Conservation (phyloP, 805 yeast genomes). For the Ogataea pini region DNA sequence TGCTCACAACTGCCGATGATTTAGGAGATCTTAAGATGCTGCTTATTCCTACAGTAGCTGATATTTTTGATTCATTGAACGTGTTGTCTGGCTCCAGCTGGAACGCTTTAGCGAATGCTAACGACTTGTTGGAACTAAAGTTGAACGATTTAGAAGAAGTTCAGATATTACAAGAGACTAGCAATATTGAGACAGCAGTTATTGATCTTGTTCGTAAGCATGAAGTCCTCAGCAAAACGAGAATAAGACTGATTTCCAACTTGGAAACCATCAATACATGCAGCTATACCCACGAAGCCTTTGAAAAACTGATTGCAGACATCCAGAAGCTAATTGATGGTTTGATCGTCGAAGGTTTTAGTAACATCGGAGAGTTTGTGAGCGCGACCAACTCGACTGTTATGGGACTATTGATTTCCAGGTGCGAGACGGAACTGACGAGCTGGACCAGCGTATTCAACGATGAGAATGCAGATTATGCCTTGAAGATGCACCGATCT, state of each 20-base stretch:
- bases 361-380: constrained; percentile 37
- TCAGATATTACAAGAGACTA: constrained; percentile 32
- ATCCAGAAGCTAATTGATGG: constrained; percentile 40
- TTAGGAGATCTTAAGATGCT: constrained; percentile 46
- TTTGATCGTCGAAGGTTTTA: constrained; percentile 39
- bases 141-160: constrained; percentile 31
- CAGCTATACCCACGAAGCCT: constrained; percentile 21
- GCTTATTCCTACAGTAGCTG: constrained; percentile 28
- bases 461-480: constrained; percentile 31
- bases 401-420: constrained; percentile 26
- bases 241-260: constrained; percentile 22
- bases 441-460: constrained; percentile 14
- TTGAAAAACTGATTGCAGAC: constrained; percentile 24
- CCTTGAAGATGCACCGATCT: constrained; percentile 37
- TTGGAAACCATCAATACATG: constrained; percentile 33
- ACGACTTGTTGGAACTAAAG: constrained; percentile 43
- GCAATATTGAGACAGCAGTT: constrained; percentile 36
- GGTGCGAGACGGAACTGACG: constrained; percentile 27
- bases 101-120: constrained; percentile 51
- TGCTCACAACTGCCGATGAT: constrained; percentile 16
- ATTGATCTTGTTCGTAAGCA: constrained; percentile 33
- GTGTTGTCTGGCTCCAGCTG: constrained; percentile 47
- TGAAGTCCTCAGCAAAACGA: constrained; percentile 33
- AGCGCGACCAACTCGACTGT: constrained; percentile 37
- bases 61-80: constrained; percentile 37